Base-by-base conservation (phyloP, 129 eudicot genomes). In the Centaurea solstitialis region DNA sequence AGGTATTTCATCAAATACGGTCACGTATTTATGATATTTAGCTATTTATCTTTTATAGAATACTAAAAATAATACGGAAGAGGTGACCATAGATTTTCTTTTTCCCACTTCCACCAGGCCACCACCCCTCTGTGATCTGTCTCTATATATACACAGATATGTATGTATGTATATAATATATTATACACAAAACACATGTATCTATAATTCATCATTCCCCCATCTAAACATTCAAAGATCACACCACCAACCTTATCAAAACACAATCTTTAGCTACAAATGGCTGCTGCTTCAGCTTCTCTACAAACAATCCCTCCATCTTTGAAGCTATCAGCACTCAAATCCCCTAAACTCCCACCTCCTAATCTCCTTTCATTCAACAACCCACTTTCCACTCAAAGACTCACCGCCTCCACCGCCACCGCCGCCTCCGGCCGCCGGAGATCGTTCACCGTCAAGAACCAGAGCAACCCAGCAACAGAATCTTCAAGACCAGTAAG, bases 271-370 rank as follows among this genome's bases (percentile, higher is more conserved):
- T 9, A 1, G 3, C 77, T 76, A n/a, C 37, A 77, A 77, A 84
- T 84, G 88, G 83, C 91, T 83, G 69, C 88, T 73, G 43, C 94
- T 69, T 86, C 90, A 41, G 73, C 84, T 64, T 79, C 92, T 72
- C 70, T 88, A 61, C 83, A 75, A 73, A 68, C 86, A 50, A 43
- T 67, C 70, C 35, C 88, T 73, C 78, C 88, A 70, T 68, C 87
- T 10, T 68, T 83, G 0, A 91, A 83, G 87, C 81, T 86, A 40
- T 39, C 81, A 66, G 21, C 65, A 17, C 0, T n/a, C 65, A 57
- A 57, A 57, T 4, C 65, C n/a, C 3, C 65, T 57, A n/a, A 57
- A 17, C 65, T 57, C 21, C 22, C 39, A 13, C 40, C 91, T 64
- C 61, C 82, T 11, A 87, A 70, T 11, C 24, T 68, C 30, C 43